Evolutionary conservation across 2,329 filamentous ascomycete genomes (phyloP).

Genomic region (Stagonosporopsis cucurbitacearum): DNA sequence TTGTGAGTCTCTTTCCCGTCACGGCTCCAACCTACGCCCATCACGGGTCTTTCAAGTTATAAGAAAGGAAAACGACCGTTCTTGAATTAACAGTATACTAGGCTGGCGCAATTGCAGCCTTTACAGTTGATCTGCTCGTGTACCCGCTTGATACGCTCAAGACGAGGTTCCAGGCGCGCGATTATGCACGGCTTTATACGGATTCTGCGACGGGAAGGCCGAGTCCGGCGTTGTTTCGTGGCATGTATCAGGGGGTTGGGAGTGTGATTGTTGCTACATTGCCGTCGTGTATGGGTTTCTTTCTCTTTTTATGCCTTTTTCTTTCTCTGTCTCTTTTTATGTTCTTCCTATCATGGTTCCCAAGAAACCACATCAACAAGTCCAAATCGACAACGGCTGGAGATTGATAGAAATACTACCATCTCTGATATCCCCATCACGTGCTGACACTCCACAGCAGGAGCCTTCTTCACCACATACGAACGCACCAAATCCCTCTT

Average conservation of each 20-base stretch:
- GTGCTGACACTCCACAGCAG: conserved; percentile 59
- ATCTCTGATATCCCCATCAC: neutral
- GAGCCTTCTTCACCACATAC: conserved; percentile 89
- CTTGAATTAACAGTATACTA: no score
- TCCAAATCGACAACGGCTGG: no score
- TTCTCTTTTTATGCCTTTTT: neutral
- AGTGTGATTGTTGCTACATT: conserved; percentile 85
- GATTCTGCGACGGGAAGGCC: conserved; percentile 62
- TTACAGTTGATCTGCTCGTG: conserved; percentile 83
- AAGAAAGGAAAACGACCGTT: no score
- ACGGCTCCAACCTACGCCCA: no score
- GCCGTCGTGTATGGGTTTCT: conserved; percentile 69
- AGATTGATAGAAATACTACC: no score
- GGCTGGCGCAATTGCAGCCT: conserved; percentile 85
- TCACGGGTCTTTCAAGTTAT: no score
- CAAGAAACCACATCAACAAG: no score
- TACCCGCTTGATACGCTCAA: conserved; percentile 92
- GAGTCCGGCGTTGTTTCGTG: conserved; percentile 67
- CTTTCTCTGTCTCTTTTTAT: no score
- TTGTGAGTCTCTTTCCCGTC: conserved; percentile 62
- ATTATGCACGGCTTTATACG: conserved; percentile 73
- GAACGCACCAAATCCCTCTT: conserved; percentile 75
- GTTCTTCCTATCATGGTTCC: no score
- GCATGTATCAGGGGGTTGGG: conserved; percentile 86
- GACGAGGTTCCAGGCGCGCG: conserved; percentile 79